Percentiles rank a stretch among this genome's conserved stretches.
Evolutionary conservation across 495 filamentous ascomycete species (phyloP).

Genomic region (Staphylotrichum longicolle): DNA sequence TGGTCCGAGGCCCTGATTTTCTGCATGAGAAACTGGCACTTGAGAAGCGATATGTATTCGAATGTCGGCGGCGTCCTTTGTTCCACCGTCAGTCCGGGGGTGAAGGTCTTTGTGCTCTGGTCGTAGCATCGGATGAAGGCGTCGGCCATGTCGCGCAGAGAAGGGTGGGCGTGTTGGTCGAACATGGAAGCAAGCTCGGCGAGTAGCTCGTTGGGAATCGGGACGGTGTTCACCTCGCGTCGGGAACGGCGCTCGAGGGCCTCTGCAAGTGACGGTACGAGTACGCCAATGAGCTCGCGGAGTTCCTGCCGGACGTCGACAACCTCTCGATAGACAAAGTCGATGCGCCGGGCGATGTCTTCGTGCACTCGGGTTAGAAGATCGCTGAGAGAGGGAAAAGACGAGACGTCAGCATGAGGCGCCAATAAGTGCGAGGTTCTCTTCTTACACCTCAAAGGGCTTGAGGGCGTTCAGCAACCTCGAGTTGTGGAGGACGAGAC

Average conservation of each 20-base stretch:
- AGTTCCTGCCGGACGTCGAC: background rate
- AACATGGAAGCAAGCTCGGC: background rate
- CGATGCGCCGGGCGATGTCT: background rate
- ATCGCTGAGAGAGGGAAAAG: background rate
- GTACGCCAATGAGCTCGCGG: background rate
- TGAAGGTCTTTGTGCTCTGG: background rate
- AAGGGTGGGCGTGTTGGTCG: background rate
- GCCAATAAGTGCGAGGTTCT: too few species aligned
- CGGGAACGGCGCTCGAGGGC: background rate
- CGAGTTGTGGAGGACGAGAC: background rate
- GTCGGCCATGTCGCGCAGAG: background rate
- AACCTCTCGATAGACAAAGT: background rate
- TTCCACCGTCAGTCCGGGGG: background rate
- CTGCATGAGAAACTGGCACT: background rate
- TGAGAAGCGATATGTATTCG: constrained; percentile 1
- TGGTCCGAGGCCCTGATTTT: background rate
- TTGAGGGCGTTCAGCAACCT: background rate
- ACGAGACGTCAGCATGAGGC: background rate
- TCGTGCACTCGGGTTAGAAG: background rate
- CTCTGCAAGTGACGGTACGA: background rate
- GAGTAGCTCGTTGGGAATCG: background rate
- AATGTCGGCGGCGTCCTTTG: background rate
- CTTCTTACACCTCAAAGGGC: background rate
- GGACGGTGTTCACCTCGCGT: background rate
- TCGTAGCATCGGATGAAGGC: background rate